Conservation (phyloP, 2,329 filamentous ascomycete genomes). For the Lachnellula suecica region DNA sequence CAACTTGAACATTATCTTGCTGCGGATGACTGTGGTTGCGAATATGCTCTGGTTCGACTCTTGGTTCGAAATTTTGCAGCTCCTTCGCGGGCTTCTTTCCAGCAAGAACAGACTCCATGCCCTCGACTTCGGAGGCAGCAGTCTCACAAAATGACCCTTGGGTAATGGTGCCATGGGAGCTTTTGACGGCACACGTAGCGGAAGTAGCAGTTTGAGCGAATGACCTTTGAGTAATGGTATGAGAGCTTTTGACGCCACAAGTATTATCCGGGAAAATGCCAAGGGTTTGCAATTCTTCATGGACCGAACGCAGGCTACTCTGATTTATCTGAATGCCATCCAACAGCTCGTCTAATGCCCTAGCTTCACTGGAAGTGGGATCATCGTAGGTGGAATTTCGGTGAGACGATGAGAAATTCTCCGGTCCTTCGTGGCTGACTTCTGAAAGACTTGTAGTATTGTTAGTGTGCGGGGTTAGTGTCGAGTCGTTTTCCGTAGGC, state of each 20-base stretch:
- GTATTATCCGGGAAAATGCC: too few species aligned
- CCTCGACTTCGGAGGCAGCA: background rate
- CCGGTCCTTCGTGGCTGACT: too few species aligned
- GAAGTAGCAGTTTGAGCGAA: too few species aligned
- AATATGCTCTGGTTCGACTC: background rate
- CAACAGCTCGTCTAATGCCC: background rate
- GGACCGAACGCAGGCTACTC: background rate
- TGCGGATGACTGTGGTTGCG: background rate
- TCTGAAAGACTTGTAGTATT: too few species aligned
- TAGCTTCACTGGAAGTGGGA: slow-evolving; percentile 14
- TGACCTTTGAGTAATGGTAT: too few species aligned
- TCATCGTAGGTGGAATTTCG: background rate
- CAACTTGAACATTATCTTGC: slow-evolving; percentile 3
- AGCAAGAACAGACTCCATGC: too few species aligned
- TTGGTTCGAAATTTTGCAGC: background rate
- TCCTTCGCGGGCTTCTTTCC: background rate
- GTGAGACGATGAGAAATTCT: background rate
- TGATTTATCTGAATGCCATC: background rate
- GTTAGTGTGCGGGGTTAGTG: too few species aligned
- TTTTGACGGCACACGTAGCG: too few species aligned
- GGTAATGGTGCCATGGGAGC: too few species aligned
- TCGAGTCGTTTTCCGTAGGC: too few species aligned
- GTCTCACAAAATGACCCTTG: background rate
- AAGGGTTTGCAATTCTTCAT: background rate
- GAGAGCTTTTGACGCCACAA: too few species aligned